Evolutionary conservation across 1,284 basidiomycete species (phyloP), one percentile per base, ranked within the genome.

Genomic region (Schizophyllum amplum): DNA sequence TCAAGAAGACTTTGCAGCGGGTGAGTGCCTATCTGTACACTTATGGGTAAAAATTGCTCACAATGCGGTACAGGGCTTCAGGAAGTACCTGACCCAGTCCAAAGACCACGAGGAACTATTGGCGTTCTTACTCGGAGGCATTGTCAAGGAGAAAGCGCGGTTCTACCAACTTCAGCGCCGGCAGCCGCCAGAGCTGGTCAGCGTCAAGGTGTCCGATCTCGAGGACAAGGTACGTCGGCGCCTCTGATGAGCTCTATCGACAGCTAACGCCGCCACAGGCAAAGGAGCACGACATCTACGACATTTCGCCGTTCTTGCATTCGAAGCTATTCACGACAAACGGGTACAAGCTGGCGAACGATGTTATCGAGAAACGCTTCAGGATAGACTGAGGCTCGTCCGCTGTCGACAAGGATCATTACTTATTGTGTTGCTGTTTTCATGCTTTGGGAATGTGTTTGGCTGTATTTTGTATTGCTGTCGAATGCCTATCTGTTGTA

Each of bases 1-100:
- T 99, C 75, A 98, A 98, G 81, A 96, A 93, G 77, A 95, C 94
- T 17, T 78, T 99, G 49, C 93, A 99, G 73, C 80, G 97, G 65
- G 94, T 94, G 88, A 80, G 11, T 53, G 21, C 2, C 4, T 5
- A 49, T 48, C 49, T 21, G n/a, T 15, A 22, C 17, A 46, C 23
- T 48, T 23, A 60, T 51, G 11, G n/a, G n/a, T n/a, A n/a, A n/a
- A n/a, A n/a, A n/a, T n/a, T 15, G 24, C 25, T 51, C 20, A 57
- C 53, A 42, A 48, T 26, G 59, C 52, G 53, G 55, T 57, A 24
- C 62, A 94, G 91, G 87, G 92, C 57, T 96, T 98, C 87, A 84
- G 96, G 61, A 98, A 98, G 73, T 99, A 99, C 70, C 81, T 99
- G 50, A 93, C 94, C 53, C 90, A 95, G 67, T 88, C 94, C 13